A percentile compares a stretch with the other conserved stretches of the same genome.
phyloP scores from a whole-genome alignment of 805 yeast genomes.

The Nakazawaea wyomingensis region DNA sequence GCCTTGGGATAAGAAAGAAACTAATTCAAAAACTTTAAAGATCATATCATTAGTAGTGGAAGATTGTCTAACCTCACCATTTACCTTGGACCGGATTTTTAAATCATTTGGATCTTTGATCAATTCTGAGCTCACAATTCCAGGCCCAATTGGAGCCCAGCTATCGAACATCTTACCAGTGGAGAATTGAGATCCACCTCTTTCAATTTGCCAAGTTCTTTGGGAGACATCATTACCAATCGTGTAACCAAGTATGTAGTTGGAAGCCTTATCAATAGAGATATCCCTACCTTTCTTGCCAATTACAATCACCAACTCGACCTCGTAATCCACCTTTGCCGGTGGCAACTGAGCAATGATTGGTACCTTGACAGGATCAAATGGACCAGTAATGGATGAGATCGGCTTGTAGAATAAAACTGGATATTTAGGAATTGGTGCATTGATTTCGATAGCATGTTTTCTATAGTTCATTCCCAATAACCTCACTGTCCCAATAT shows the following conservation, averaged over 20 bases:
- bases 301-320: slow-evolving; percentile 48
- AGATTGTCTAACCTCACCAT: slow-evolving; percentile 43
- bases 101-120: slow-evolving; percentile 28
- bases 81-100: slow-evolving; percentile 34
- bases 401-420: slow-evolving; percentile 46
- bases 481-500: slow-evolving; percentile 36
- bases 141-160: slow-evolving; percentile 57
- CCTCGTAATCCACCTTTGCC: slow-evolving; percentile 44
- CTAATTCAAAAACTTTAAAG: slow-evolving; percentile 36
- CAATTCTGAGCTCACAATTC: slow-evolving; percentile 32
- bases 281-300: slow-evolving; percentile 45
- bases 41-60: slow-evolving; percentile 44
- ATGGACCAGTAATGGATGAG: slow-evolving; percentile 39
- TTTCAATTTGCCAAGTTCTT: slow-evolving; percentile 49
- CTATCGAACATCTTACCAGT: slow-evolving; percentile 50
- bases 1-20: slow-evolving; percentile 45
- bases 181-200: slow-evolving; percentile 50
- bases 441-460: slow-evolving; percentile 34
- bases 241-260: slow-evolving; percentile 46
- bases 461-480: slow-evolving; percentile 49
- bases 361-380: slow-evolving; percentile 37
- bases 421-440: slow-evolving; percentile 42
- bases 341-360: slow-evolving; percentile 29
- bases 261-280: slow-evolving; percentile 34
- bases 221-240: slow-evolving; percentile 54